Conservation (phyloP, 225 moss, liverwort and hornwort genomes). For the Thuidium tamariscinum region DNA sequence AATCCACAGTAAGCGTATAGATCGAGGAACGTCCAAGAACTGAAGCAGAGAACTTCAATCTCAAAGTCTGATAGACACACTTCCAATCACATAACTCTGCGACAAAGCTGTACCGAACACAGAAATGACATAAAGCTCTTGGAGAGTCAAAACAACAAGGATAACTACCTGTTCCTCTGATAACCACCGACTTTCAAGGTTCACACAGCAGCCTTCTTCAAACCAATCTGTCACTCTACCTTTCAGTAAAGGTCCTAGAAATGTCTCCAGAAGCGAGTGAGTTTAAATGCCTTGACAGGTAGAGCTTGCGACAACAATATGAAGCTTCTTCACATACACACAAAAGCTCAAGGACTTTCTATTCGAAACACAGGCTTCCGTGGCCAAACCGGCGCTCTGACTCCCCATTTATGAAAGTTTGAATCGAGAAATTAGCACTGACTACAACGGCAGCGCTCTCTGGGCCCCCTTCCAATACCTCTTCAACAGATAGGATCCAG, state of each 20-base stretch:
- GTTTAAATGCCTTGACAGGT: background rate
- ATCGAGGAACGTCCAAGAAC: background rate
- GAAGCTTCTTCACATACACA: constrained; percentile 2
- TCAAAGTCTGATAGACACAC: background rate
- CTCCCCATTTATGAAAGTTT: background rate
- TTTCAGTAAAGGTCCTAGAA: background rate
- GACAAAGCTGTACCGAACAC: background rate
- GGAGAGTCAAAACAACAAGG: no score
- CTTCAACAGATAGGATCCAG: background rate
- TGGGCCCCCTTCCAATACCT: background rate
- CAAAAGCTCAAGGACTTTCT: background rate
- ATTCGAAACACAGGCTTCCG: background rate
- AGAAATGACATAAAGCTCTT: background rate
- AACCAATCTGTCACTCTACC: background rate
- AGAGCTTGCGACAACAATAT: background rate
- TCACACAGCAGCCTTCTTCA: background rate
- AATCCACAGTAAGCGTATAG: background rate
- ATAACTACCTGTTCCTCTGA: background rate
- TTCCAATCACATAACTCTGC: background rate
- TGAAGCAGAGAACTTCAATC: no score
- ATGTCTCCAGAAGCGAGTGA: background rate
- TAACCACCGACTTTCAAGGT: background rate
- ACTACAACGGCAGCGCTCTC: no score
- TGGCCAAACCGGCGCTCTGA: background rate
- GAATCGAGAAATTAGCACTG: background rate